Percentiles rank a stretch among this genome's conserved stretches.
Conservation (phyloP, 768 basidiomycete species). For the Tylopilus sp. region DNA sequence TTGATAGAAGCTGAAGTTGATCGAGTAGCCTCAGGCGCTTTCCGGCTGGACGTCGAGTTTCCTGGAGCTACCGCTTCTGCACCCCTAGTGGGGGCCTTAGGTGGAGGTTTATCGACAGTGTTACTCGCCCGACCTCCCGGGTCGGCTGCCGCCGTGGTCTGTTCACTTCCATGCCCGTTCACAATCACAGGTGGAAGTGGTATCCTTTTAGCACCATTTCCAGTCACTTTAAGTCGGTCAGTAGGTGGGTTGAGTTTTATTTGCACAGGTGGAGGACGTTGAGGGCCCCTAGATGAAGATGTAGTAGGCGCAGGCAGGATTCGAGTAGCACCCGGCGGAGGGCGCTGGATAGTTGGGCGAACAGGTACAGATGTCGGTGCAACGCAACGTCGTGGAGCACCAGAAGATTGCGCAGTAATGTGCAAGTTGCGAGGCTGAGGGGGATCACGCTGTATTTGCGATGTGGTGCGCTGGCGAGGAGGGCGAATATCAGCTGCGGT, state of each 20-base stretch:
- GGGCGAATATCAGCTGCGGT: conserved; percentile 3
- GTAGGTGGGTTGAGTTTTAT: conserved; percentile 18
- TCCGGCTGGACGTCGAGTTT: conserved; percentile 9
- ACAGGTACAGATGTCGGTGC: conserved; percentile 10
- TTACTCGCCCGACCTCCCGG: not conserved
- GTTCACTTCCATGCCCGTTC: conserved; percentile 1
- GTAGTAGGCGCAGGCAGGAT: not conserved
- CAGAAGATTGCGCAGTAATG: conserved; percentile 14
- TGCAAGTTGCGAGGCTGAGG: conserved; percentile 16
- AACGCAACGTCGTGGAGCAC: conserved; percentile 17
- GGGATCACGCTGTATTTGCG: conserved; percentile 17
- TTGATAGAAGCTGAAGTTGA: conserved; percentile 8
- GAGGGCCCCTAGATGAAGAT: conserved; percentile 19
- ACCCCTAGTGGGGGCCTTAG: conserved; percentile 12
- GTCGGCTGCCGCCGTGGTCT: not conserved
- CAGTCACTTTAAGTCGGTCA: conserved; percentile 25
- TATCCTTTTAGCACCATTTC: conserved; percentile 32
- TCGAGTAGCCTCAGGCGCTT: conserved; percentile 4
- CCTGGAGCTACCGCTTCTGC: not conserved
- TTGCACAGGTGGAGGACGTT: conserved; percentile 24
- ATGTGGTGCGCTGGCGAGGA: conserved; percentile 17
- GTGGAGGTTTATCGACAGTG: not conserved
- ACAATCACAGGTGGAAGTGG: conserved; percentile 24
- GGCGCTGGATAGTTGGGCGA: conserved; percentile 10
- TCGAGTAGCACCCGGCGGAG: conserved; percentile 1